Percentiles rank a stretch among this genome's conserved stretches.
Conservation (phyloP, 805 yeast species). For the Cyberlindnera petersonii region DNA sequence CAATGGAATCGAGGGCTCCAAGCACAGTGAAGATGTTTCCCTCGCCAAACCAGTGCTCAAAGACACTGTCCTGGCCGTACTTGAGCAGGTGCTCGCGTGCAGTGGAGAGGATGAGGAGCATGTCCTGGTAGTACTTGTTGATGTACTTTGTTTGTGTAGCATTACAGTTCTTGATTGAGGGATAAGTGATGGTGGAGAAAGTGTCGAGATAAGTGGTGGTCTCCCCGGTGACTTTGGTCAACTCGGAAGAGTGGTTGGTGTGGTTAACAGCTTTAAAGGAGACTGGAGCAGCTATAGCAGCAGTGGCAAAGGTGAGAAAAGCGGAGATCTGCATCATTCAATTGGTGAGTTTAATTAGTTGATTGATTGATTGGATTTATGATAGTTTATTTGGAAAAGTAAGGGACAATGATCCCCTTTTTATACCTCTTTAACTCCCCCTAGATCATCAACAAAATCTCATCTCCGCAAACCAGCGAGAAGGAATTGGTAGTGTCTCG, state of each 20-base stretch:
- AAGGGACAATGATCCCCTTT: no score
- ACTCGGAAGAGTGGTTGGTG: constrained; percentile 2
- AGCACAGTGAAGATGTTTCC: constrained; percentile 8
- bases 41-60: constrained; percentile 8
- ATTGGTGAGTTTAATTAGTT: no score
- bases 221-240: constrained; percentile 3
- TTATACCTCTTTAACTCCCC: no score
- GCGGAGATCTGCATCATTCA: no score
- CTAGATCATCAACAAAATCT: no score
- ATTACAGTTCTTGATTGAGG: constrained; percentile 7
- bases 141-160: constrained; percentile 7
- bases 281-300: constrained; percentile 3
- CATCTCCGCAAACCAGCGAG: no score
- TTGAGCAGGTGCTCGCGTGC: constrained; percentile 4
- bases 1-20: constrained; percentile 5
- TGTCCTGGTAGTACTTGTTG: constrained; percentile 11
- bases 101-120: constrained; percentile 6
- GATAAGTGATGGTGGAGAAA: constrained; percentile 2
- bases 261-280: not conserved
- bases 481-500: no score
- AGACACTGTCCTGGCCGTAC: constrained; percentile 4
- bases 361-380: no score
- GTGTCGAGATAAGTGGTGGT: constrained; percentile 1
- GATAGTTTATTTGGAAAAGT: no score
- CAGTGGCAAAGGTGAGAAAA: not conserved